Evolutionary conservation across 176 grass and related monocot genomes (phyloP), one percentile per base, ranked within the genome.

Genomic region (Eragrostis curvula): DNA sequence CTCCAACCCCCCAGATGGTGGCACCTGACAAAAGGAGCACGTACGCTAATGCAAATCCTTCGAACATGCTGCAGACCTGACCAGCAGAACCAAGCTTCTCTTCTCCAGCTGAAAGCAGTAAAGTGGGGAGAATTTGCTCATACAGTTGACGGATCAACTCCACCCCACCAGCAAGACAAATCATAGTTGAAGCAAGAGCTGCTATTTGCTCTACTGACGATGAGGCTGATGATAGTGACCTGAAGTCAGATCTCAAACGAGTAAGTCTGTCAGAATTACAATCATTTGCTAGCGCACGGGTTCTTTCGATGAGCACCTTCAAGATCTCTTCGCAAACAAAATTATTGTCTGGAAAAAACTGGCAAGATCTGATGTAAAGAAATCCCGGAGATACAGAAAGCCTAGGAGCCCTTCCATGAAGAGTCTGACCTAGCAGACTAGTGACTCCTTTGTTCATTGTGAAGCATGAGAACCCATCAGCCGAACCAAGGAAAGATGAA

Each of bases 11-110:
- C 93, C 93, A 95, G 18, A 74, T 78, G 48, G 74, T 70, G 46
- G 93, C 93, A 29, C 89, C 90, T 25, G 87, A 89, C 52, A 92
- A 80, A 36, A 95, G 68, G 51, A 97, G 58, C 72, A 94, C 83
- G 20, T 90, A 88, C 0, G 94, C 94, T 69, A 97, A 79, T n/a
- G 82, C 81, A 71, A 81, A 94, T 32, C 94, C 94, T 67, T 87
- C 80, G 10, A 97, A 60, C 47, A 83, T 89, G 70, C 81, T 85
- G 63, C 85, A 85, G 45, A 91, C 82, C 39, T 85, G 77, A 13
- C 84, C 89, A 66, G 52, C 73, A 18, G 73, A 63, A 71, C 87
- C 87, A 41, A 85, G 79, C 65, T 73, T 92, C 48, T 55, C 88
- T 45, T 70, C 81, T 46, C 88, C 87, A 66, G 81, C 69, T 44